Evolutionary conservation across 208 protist species (phyloP), one percentile per base, ranked within the genome.

Genomic region (Angomonas deanei): DNA sequence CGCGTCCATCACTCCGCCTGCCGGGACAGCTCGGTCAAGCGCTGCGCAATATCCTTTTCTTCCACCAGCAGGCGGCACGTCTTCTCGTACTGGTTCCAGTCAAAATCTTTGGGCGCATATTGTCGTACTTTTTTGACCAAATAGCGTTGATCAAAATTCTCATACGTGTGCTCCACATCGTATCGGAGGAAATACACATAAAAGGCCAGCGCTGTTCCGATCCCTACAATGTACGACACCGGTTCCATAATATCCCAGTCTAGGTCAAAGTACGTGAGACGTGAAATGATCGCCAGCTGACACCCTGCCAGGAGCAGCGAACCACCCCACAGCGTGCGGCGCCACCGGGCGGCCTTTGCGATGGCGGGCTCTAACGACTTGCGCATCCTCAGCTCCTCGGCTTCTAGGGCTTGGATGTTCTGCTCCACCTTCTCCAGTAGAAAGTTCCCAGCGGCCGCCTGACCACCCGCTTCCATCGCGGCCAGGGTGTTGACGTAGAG

Each of bases 191-290:
- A 86, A 58, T 84, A 92, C 6, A 78, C 4, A 55, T 84, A 91
- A 66, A 93, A 92, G 2, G 88, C 0, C 1, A 93, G 47, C 10
- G 82, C 70, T 0, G 83, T 91, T 15, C 65, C 69, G 24, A 78
- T 74, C 11, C 73, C 82, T 10, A 93, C n/a, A 48, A 81, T 86
- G 67, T 92, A 96, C 53, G 84, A 75, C 8, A 96, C 66, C 2
- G 90, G 90, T 69, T 96, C 90, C 90, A 96, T 96, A 47, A 86
- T 88, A 76, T 96, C 90, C 90, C 90, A 96, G 61, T 92, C 80
- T 1, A 96, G 61, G 42, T 96, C 90, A 64, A 93, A 81, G 66
- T 84, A 96, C 0, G 90, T 96, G 24, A 96, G 81, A 3, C 86
- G 86, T 0, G 86, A 75, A n/a, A 93, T 84, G 24, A 90, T 56